Percentiles rank a stretch among this genome's conserved stretches.
Conservation (phyloP, 129 eudicot species). For the Oenanthe sinensis region DNA sequence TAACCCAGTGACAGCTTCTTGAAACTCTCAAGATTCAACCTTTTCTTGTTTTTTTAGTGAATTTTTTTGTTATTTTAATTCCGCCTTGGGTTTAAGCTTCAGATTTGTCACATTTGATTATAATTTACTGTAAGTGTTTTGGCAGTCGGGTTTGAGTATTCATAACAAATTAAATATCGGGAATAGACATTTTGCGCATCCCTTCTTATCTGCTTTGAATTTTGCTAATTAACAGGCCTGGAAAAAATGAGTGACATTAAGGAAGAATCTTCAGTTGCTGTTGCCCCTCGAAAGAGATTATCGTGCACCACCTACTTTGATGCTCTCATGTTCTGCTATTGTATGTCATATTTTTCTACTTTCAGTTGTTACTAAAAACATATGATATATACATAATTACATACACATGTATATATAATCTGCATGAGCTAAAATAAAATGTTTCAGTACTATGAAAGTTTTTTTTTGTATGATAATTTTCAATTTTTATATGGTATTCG, state of each 20-base stretch:
- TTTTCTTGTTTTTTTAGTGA: too few relatives aligned
- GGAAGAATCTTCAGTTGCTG: slow-evolving; percentile 26
- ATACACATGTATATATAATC: not conserved
- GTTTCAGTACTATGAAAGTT: not conserved
- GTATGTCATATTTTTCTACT: slow-evolving; percentile 33
- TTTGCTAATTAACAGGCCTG: not conserved
- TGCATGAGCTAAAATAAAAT: not conserved
- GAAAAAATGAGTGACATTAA: slow-evolving; percentile 36
- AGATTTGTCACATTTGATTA: not conserved
- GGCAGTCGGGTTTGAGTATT: not conserved
- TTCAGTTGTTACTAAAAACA: not conserved
- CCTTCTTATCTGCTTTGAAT: not conserved
- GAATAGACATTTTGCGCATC: not conserved
- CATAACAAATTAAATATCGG: too few relatives aligned
- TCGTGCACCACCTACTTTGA: slow-evolving; percentile 63
- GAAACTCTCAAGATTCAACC: not conserved
- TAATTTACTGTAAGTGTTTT: not conserved
- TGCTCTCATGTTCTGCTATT: slow-evolving; percentile 89
- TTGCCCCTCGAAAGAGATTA: slow-evolving; percentile 27
- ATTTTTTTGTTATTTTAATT: not conserved
- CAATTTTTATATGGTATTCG: not conserved
- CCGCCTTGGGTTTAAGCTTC: not conserved
- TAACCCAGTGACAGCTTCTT: not conserved
- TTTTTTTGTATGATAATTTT: too few relatives aligned
- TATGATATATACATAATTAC: not conserved